A percentile compares a stretch with the other conserved stretches of the same genome.
phyloP scores from a whole-genome alignment of 225 moss, liverwort and hornwort species.

The Sphagnum tenellum region DNA sequence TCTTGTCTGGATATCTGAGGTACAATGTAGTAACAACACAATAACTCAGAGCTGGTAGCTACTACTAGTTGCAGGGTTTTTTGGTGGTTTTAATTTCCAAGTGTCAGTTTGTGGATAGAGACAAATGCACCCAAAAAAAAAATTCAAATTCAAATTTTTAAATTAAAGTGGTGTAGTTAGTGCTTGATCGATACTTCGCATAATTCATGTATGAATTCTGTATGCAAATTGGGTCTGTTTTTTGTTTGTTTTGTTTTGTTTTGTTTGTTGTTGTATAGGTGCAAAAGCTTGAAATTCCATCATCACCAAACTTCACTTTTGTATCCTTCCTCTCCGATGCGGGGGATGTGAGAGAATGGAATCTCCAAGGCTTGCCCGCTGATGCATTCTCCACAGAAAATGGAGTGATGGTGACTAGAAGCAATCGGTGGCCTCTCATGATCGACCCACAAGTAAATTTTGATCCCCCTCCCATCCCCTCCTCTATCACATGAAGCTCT shows the following conservation, averaged over 20 bases:
- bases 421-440: slow-evolving; percentile 80
- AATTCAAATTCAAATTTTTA: no score
- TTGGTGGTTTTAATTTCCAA: no score
- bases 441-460: slow-evolving; percentile 67
- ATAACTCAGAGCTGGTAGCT: background rate
- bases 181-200: no score
- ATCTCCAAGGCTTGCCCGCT: slow-evolving; percentile 68
- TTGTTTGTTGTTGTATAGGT: slow-evolving; percentile 23
- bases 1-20: slow-evolving; percentile 53
- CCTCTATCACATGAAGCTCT: no score
- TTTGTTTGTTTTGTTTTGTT: background rate
- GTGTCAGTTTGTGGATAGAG: no score
- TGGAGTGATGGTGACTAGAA: slow-evolving; percentile 72
- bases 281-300: slow-evolving; percentile 42
- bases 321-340: slow-evolving; percentile 64
- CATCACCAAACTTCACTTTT: slow-evolving; percentile 56
- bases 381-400: slow-evolving; percentile 79
- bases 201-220: no score
- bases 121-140: no score
- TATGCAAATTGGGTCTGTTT: no score
- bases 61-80: no score
- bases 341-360: slow-evolving; percentile 79
- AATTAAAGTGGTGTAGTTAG: no score
- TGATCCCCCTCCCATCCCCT: no score
- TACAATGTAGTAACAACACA: slow-evolving; percentile 1